These are phyloP conservation scores for Eucalyptus shirleyi DNA, from an alignment of 345 rosid genomes.

Conservation along the genomic window DNA sequence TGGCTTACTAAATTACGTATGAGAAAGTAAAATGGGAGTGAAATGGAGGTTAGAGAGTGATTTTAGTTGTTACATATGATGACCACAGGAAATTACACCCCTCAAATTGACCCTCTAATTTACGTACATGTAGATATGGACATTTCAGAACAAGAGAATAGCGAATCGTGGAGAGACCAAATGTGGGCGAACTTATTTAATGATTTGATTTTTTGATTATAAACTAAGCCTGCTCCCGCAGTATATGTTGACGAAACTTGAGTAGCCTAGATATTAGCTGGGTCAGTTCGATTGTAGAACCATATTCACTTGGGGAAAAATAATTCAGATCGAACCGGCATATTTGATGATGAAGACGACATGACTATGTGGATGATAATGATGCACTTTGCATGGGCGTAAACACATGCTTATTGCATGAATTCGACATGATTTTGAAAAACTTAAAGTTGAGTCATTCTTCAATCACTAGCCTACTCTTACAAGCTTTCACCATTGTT, in stretches of 20 bases:
- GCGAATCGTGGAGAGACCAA: background rate
- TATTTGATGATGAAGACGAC: background rate
- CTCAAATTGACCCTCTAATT: background rate
- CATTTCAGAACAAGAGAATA: background rate
- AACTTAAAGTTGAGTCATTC: background rate
- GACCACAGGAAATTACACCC: background rate
- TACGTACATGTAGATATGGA: background rate
- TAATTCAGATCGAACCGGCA: background rate
- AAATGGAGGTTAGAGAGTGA: background rate
- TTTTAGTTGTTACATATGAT: background rate
- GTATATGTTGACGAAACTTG: background rate
- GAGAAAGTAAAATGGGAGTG: background rate
- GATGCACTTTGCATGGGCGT: background rate
- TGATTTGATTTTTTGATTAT: background rate
- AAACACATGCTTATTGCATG: background rate
- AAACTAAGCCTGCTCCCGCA: background rate
- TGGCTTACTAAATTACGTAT: background rate
- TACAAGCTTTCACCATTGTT: background rate
- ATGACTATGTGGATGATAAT: background rate
- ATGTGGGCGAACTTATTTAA: background rate
- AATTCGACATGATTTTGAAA: background rate
- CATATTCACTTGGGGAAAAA: background rate
- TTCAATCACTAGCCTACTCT: background rate
- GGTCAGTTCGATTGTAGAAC: background rate
- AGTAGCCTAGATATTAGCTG: background rate